phyloP scores from a whole-genome alignment of 371 early-diverging fungal genomes.

The Sporodiniella umbellata region DNA sequence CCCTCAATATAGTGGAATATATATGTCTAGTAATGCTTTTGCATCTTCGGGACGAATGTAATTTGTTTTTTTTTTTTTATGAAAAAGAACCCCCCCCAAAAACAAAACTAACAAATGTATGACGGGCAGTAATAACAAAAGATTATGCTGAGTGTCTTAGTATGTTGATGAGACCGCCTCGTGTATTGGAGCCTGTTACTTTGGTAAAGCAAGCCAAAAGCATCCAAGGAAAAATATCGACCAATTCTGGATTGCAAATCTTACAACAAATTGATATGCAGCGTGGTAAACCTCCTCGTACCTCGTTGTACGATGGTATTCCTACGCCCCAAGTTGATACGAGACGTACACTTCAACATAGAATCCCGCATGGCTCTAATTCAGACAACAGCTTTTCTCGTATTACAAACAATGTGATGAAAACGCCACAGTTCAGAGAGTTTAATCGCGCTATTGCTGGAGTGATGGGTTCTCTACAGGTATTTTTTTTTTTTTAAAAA shows the following conservation, averaged over 20 bases:
- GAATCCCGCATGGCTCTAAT: slow-evolving; percentile 21
- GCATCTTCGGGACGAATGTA: slow-evolving; percentile 74
- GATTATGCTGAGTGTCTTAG: slow-evolving; percentile 79
- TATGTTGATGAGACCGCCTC: slow-evolving; percentile 74
- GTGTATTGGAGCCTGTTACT: slow-evolving; percentile 49
- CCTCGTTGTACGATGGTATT: slow-evolving; percentile 27
- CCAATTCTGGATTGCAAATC: slow-evolving; percentile 52
- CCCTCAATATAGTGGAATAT: slow-evolving; percentile 77
- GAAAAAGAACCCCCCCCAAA: too few relatives aligned
- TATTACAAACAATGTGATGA: slow-evolving; percentile 53
- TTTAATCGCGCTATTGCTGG: slow-evolving; percentile 61
- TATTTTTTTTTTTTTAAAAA: too few relatives aligned
- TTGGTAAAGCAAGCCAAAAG: slow-evolving; percentile 67
- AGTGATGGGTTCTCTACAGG: slow-evolving; percentile 54
- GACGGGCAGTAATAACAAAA: slow-evolving; percentile 59
- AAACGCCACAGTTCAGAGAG: slow-evolving; percentile 59
- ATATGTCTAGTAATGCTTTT: slow-evolving; percentile 74
- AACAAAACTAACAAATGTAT: too few relatives aligned
- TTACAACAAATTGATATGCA: slow-evolving; percentile 56
- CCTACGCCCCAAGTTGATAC: neutral
- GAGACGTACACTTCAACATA: slow-evolving; percentile 15
- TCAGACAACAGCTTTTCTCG: slow-evolving; percentile 29
- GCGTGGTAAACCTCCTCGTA: slow-evolving; percentile 49
- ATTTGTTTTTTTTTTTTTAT: slow-evolving; percentile 24
- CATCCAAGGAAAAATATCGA: slow-evolving; percentile 49